Base-by-base conservation (phyloP, 371 early-diverging fungal species). In the Apophysomyces trapeziformis region DNA sequence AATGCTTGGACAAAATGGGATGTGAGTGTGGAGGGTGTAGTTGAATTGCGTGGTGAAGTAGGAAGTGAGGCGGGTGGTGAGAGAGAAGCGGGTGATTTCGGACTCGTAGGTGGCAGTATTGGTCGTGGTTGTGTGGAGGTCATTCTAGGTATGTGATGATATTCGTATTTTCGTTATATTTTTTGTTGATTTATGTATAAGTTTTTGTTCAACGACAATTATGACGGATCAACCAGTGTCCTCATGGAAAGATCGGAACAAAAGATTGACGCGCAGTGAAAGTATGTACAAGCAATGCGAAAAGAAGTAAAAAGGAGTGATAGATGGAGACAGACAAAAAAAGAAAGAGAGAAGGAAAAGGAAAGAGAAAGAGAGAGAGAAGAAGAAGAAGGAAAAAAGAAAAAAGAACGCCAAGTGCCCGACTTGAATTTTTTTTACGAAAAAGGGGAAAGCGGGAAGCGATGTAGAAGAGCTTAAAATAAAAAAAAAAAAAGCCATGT, bases 1-100 rank as follows among this genome's bases (percentile, higher is more conserved):
- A 83, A 68, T 13, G 83, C 83, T 50, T 78, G 83, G 18, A 83
- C 83, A 66, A 82, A 82, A 64, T 82, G 82, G 5, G 79, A 76
- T 8, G 67, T 71, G 11, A 61, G 57, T 1, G 67, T 63, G 39
- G 71, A 71, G 0, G 71, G 70, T 9, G 43, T 57, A 9, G 18
- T 18, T 35, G 38, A 32, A 35, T 60, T 47, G 35, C 66, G 60
- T 13, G 66, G 66, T 50, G 66, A 66, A 66, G 56, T 56, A n/a
- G 68, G 68, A 18, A 68, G 56, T 2, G 68, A 68, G 3, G 60
- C 11, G 13, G 68, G 68, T 62, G 67, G 67, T 36, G 67, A 67
- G 44, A 62, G 67, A 16, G 54, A 50, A 50, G 21, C 54, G 9
- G 54, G 54, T 18, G 54, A 50, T 11, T 32, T 50, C 21, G 54